A percentile compares a stretch with the other conserved stretches of the same genome.
phyloP scores from a whole-genome alignment of 148 eudicot genomes.

The Camellia granthamiana region DNA sequence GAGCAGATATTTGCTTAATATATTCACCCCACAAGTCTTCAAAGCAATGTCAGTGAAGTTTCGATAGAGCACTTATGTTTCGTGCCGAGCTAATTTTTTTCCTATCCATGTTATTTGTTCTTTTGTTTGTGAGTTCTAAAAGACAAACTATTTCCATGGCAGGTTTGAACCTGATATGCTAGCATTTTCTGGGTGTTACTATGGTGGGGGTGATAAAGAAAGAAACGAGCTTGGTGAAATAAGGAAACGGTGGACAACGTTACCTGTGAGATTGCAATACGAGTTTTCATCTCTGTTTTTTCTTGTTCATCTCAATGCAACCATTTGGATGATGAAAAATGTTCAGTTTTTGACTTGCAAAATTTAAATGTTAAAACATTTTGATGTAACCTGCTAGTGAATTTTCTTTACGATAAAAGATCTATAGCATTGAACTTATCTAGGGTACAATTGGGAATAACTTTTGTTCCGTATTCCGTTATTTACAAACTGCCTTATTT shows the following conservation, averaged over 20 bases:
- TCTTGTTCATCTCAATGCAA: neutral
- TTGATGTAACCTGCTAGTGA: neutral
- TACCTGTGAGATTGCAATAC: conserved; percentile 59
- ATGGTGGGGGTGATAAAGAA: conserved; percentile 87
- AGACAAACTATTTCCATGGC: conserved; percentile 14
- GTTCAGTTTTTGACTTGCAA: neutral
- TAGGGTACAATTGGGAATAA: neutral
- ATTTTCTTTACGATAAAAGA: neutral
- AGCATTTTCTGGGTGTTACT: conserved; percentile 91
- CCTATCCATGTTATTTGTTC: too few species aligned
- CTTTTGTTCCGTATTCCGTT: neutral
- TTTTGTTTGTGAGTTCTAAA: neutral
- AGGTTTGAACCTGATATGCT: conserved; percentile 97
- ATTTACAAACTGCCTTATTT: neutral
- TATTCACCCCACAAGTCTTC: neutral
- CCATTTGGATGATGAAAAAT: neutral
- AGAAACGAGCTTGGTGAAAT: conserved; percentile 71
- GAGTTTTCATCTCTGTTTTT: neutral
- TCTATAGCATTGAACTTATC: neutral
- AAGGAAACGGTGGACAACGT: conserved; percentile 78
- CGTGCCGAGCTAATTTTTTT: too few species aligned
- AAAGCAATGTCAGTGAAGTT: neutral
- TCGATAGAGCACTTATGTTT: too few species aligned
- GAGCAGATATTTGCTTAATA: neutral
- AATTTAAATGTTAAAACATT: neutral